Evolutionary conservation across 495 filamentous ascomycete species (phyloP), one percentile per base, ranked within the genome.

Genomic region (Aspergillus funiculosus): DNA sequence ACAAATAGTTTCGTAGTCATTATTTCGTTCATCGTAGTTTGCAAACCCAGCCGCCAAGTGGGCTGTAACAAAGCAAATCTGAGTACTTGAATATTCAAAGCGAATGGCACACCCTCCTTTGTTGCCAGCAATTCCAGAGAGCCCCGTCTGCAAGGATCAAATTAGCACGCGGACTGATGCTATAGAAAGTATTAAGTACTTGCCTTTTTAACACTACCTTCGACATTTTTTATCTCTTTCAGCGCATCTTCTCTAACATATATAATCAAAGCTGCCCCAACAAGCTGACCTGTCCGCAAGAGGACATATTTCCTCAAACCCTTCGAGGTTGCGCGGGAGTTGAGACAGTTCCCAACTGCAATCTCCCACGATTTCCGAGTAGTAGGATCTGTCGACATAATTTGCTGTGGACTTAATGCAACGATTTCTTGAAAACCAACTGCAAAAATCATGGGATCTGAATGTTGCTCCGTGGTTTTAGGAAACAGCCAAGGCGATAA

Each of bases 371-470:
- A 67, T 56, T 89, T 82, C 39, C 90, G 83, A 44, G 86, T 79
- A 6, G 77, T 77, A 17, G 94, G 92, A 70, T 97, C 90, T 28
- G 89, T 96, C 41, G 92, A 94, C 89, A 99, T 97, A 57, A 99
- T 97, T 58, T 99, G 94, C 62, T 97, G 91, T 13, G 94, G 91
- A 55, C 87, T 95, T 10, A 99, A 73, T 57, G 91, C 83, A 11
- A 99, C 94, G 42, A 99, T 97, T 67, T 99, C 92, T 55, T 99
- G 92, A 53, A 99, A 97, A 0, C 88, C 92, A 21, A 95, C 80
- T 6, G 81, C 89, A 39, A 94, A 78, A 25, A 99, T 84, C 4
- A 46, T 51, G 6, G 70, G 67, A 32, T 63, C 59, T 19, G 66
- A 61, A 21, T 54, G 30, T 4, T 59, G 52, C 14, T 52, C 31